These are phyloP conservation scores for Narthecium ossifragum DNA, from an alignment of 106 monocot genomes.

Conservation along the genomic window DNA sequence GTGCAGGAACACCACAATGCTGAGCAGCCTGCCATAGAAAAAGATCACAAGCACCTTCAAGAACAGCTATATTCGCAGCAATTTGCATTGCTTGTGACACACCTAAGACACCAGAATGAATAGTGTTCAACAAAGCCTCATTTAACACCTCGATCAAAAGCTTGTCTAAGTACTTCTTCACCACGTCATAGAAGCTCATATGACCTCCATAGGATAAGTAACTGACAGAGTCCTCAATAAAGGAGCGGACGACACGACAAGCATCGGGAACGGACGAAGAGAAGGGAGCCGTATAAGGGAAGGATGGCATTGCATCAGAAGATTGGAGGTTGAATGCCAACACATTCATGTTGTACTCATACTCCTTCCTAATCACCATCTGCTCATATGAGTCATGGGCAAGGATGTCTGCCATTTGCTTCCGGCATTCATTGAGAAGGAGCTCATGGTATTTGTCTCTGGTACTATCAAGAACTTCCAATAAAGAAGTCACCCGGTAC, in stretches of 20 bases:
- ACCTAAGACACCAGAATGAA: slow-evolving; percentile 33
- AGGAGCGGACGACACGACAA: slow-evolving; percentile 59
- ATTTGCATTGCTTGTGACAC: slow-evolving; percentile 55
- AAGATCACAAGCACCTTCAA: slow-evolving; percentile 43
- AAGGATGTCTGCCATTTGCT: slow-evolving; percentile 30
- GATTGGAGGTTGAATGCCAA: slow-evolving; percentile 50
- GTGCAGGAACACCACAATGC: slow-evolving; percentile 47
- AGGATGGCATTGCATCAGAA: slow-evolving; percentile 41
- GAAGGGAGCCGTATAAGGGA: slow-evolving; percentile 59
- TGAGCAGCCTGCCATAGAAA: slow-evolving; percentile 46
- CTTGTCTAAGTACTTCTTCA: slow-evolving; percentile 58
- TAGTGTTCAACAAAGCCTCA: slow-evolving; percentile 35
- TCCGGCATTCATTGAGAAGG: slow-evolving; percentile 50
- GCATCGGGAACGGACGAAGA: slow-evolving; percentile 57
- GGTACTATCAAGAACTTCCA: slow-evolving; percentile 49
- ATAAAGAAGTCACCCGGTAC: slow-evolving; percentile 32
- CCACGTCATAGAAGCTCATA: slow-evolving; percentile 43
- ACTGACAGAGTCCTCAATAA: slow-evolving; percentile 60
- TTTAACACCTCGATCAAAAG: slow-evolving; percentile 57
- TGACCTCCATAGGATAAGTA: slow-evolving; percentile 53
- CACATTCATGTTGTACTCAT: slow-evolving; percentile 63
- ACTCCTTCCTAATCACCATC: slow-evolving; percentile 61
- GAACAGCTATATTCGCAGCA: slow-evolving; percentile 43
- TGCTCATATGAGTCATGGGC: slow-evolving; percentile 47
- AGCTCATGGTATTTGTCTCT: slow-evolving; percentile 68